Conservation (phyloP, 1,284 basidiomycete genomes). For the Clitocybe nebularis region DNA sequence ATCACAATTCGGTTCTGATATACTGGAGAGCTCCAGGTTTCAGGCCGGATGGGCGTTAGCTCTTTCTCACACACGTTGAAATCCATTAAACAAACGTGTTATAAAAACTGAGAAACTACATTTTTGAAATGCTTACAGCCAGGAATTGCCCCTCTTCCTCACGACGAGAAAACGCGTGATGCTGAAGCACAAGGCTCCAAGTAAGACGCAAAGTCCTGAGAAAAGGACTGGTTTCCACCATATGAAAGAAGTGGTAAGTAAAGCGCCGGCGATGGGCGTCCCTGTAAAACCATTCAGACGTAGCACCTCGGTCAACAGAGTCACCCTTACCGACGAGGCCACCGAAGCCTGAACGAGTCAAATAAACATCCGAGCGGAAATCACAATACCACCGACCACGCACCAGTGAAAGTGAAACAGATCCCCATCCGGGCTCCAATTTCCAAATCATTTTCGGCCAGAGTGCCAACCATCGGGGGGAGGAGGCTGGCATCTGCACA, state of each 20-base stretch:
- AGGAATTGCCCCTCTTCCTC: conserved; percentile 19
- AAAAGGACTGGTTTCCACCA: conserved; percentile 15
- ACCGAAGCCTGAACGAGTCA: conserved; percentile 28
- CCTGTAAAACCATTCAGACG: conserved; percentile 17
- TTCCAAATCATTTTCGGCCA: conserved; percentile 34
- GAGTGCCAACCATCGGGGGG: conserved; percentile 30
- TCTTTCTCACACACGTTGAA: no score
- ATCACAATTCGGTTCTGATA: no score
- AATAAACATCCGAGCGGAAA: background rate
- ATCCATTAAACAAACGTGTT: no score
- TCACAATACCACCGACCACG: conserved; percentile 8
- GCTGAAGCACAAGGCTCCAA: conserved; percentile 22
- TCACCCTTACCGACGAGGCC: conserved; percentile 30
- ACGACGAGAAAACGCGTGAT: conserved; percentile 20
- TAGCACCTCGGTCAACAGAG: no score
- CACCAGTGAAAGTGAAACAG: conserved; percentile 37
- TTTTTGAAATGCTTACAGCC: no score
- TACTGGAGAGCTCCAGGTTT: no score
- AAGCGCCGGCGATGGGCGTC: conserved; percentile 26
- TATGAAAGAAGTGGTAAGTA: conserved; percentile 21
- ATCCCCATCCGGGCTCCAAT: conserved; percentile 39
- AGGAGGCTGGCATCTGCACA: conserved; percentile 30
- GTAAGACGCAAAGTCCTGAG: conserved; percentile 16
- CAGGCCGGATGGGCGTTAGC: no score
- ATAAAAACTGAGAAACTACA: no score